Conservation (phyloP, 257 asterid genomes). For the Sherardia arvensis region DNA sequence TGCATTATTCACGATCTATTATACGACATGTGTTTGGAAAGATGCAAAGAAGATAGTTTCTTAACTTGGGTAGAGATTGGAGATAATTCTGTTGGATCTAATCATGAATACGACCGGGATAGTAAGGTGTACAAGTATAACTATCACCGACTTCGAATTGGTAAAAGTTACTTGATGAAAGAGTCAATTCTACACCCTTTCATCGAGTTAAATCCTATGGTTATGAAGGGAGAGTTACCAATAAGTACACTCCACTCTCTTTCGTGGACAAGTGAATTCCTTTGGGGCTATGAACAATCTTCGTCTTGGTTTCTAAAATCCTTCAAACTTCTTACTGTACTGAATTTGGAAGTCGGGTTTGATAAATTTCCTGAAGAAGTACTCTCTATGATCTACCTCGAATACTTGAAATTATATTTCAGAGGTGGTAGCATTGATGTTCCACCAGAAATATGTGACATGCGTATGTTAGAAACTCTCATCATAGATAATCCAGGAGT, state of each 20-base stretch:
- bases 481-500: neutral
- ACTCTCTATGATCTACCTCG: neutral
- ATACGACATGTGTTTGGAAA: neutral
- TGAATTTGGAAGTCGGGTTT: neutral
- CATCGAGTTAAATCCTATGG: neutral
- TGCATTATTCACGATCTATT: neutral
- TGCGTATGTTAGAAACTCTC: neutral
- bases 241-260: neutral
- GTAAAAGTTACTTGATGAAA: too few relatives aligned
- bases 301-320: neutral
- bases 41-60: neutral
- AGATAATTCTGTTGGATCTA: too few relatives aligned
- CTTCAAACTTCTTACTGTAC: neutral
- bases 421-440: too few relatives aligned
- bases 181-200: too few relatives aligned
- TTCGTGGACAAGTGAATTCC: neutral
- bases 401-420: neutral
- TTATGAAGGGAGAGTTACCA: neutral
- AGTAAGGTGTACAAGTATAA: too few relatives aligned
- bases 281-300: neutral
- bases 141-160: neutral
- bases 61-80: neutral
- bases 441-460: neutral
- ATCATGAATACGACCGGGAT: too few relatives aligned
- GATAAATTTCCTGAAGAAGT: neutral